Evolutionary conservation across 2,329 filamentous ascomycete species (phyloP).

Genomic region (Claviceps sp.): DNA sequence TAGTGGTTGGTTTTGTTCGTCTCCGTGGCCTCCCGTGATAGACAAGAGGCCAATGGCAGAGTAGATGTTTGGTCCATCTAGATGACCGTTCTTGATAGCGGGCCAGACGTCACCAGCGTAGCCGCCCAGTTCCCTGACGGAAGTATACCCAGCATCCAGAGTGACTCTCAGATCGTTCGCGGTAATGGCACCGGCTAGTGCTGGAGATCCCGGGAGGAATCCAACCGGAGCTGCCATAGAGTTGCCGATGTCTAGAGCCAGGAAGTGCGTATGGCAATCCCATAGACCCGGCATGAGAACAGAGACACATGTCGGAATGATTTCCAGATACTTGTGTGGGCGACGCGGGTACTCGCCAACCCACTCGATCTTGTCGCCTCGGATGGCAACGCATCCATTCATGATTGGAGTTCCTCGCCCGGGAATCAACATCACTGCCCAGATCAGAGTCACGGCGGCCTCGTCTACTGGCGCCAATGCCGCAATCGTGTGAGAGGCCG

Average conservation of each 20-base stretch:
- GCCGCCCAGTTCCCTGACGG: slow-evolving; percentile 34
- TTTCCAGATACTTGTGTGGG: slow-evolving; percentile 8
- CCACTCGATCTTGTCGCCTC: slow-evolving; percentile 25
- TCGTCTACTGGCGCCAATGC: slow-evolving; percentile 3
- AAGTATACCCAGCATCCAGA: slow-evolving; percentile 34
- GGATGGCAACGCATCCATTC: slow-evolving; percentile 22
- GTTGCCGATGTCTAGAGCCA: slow-evolving; percentile 16
- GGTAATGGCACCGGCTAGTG: slow-evolving; percentile 8
- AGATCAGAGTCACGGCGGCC: slow-evolving; percentile 10
- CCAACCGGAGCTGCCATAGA: not conserved
- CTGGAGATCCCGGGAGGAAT: slow-evolving; percentile 7
- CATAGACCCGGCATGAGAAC: slow-evolving; percentile 38
- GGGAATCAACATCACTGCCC: slow-evolving; percentile 21
- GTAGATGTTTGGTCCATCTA: slow-evolving; percentile 36
- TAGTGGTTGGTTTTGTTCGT: slow-evolving; percentile 21
- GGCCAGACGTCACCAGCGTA: slow-evolving; percentile 29
- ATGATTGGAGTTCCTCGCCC: slow-evolving; percentile 21
- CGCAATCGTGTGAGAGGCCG: slow-evolving; percentile 4
- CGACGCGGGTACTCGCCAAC: slow-evolving; percentile 14
- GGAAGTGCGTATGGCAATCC: slow-evolving; percentile 38
- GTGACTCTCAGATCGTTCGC: slow-evolving; percentile 21
- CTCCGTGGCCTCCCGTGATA: slow-evolving; percentile 35
- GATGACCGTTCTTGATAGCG: slow-evolving; percentile 28
- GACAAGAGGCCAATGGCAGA: slow-evolving; percentile 28
- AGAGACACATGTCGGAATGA: slow-evolving; percentile 24